Percentiles rank a stretch among this genome's conserved stretches.
Evolutionary conservation across 441 rosid genomes (phyloP).

Genomic region (Mallotus japonicus): DNA sequence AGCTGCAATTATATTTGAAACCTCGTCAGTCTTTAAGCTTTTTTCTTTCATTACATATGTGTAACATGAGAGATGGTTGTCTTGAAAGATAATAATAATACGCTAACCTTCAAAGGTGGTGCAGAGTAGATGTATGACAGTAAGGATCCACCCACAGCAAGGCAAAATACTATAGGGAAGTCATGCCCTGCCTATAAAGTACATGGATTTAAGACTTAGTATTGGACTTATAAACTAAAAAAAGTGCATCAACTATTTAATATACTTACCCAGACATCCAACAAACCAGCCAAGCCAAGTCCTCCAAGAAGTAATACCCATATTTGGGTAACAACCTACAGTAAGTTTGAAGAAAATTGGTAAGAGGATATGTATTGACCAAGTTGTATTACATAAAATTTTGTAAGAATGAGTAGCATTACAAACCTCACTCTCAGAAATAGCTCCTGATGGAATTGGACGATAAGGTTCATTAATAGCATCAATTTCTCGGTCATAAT

Average conservation of each 20-base stretch:
- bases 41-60: background rate
- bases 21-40: conserved; percentile 28
- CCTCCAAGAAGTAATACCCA: conserved; percentile 91
- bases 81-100: conserved; percentile 9
- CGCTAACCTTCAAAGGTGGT: conserved; percentile 88
- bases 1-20: conserved; percentile 52
- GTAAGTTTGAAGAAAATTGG: conserved; percentile 22
- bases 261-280: conserved; percentile 90
- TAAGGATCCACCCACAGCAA: conserved; percentile 95
- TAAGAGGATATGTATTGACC: background rate
- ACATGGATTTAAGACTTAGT: conserved; percentile 27
- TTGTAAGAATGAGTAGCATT: background rate
- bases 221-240: conserved; percentile 4
- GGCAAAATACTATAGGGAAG: conserved; percentile 71
- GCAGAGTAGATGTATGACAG: conserved; percentile 94
- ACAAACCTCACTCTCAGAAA: conserved; percentile 87
- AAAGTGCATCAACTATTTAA: conserved; percentile 9
- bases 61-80: conserved; percentile 12
- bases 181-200: conserved; percentile 80
- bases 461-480: conserved; percentile 98
- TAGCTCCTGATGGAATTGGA: conserved; percentile 94
- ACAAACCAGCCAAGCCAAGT: conserved; percentile 65
- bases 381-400: background rate
- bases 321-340: conserved; percentile 81
- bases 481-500: conserved; percentile 94